Conservation (phyloP, 306 rosid genomes). For the Canavalia ensiformis region DNA sequence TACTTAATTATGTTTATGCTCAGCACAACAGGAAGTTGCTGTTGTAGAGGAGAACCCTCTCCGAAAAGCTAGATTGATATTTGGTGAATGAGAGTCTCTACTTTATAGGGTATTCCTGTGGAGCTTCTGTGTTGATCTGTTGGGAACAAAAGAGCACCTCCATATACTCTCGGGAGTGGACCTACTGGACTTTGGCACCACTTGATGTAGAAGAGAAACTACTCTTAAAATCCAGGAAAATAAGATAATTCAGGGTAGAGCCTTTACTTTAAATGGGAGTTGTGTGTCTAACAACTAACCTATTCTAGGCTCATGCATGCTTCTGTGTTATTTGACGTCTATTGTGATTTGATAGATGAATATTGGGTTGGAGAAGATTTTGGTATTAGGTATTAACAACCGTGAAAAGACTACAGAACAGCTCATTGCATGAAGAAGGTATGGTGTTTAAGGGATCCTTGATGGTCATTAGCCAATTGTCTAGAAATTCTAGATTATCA, state of each 20-base stretch:
- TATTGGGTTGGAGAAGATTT: slow-evolving; percentile 25
- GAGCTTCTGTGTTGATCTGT: slow-evolving; percentile 25
- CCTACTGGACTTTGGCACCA: slow-evolving; percentile 16
- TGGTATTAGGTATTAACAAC: slow-evolving; percentile 18
- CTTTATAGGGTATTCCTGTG: neutral
- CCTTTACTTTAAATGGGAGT: slow-evolving; percentile 23
- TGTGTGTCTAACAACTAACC: neutral
- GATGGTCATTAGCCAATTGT: slow-evolving; percentile 1
- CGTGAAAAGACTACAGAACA: slow-evolving; percentile 31
- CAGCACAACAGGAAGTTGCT: slow-evolving; percentile 4
- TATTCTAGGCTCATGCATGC: slow-evolving; percentile 1
- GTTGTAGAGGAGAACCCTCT: slow-evolving; percentile 16
- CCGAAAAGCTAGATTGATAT: slow-evolving; percentile 1
- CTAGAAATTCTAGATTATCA: slow-evolving; percentile 30
- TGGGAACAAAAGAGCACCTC: slow-evolving; percentile 17
- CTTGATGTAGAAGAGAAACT: slow-evolving; percentile 30
- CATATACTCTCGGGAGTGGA: slow-evolving; percentile 14
- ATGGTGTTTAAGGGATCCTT: slow-evolving; percentile 25
- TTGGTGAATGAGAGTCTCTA: neutral
- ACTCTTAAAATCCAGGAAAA: slow-evolving; percentile 25
- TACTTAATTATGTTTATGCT: neutral
- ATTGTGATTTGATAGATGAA: slow-evolving; percentile 32
- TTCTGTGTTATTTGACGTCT: neutral
- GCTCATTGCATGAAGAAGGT: slow-evolving; percentile 28
- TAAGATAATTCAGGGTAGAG: neutral